Conservation (phyloP, 371 early-diverging fungal species). For the Smittium culicis region DNA sequence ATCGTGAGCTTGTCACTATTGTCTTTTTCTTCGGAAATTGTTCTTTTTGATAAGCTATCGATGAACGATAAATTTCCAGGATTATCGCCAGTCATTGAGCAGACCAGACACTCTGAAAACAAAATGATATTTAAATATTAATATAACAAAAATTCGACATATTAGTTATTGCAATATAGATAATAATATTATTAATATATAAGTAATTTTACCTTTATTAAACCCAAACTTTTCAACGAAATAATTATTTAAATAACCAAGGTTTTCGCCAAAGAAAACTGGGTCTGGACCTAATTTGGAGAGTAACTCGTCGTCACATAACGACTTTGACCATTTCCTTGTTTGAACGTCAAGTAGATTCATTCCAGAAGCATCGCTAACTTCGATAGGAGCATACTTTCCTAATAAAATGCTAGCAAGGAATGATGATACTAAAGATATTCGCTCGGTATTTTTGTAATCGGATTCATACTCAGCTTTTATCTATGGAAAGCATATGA, state of each 20-base stretch:
- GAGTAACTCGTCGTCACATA: conserved; percentile 28
- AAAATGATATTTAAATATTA: conserved; percentile 16
- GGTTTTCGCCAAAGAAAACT: conserved; percentile 15
- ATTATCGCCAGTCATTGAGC: conserved; percentile 74
- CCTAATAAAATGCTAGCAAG: conserved; percentile 51
- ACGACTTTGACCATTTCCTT: conserved; percentile 34
- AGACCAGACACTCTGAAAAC: conserved; percentile 38
- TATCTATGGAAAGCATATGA: too few relatives aligned
- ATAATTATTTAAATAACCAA: conserved; percentile 30
- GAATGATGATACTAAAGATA: conserved; percentile 61
- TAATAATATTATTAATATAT: too few relatives aligned
- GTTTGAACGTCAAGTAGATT: conserved; percentile 56
- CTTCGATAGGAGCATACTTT: conserved; percentile 46
- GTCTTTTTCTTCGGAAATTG: conserved; percentile 5
- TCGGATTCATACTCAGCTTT: too few relatives aligned
- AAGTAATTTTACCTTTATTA: neutral
- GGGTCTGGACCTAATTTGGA: conserved; percentile 25
- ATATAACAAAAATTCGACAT: conserved; percentile 1
- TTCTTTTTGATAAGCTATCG: conserved; percentile 25
- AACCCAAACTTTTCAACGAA: conserved; percentile 24
- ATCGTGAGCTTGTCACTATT: conserved; percentile 32
- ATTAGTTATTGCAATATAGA: too few relatives aligned
- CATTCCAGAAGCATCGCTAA: conserved; percentile 68
- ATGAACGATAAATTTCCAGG: conserved; percentile 55
- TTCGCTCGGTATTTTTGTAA: conserved; percentile 36